phyloP scores from a whole-genome alignment of 805 yeast genomes.

The Cephaloascus fragrans region DNA sequence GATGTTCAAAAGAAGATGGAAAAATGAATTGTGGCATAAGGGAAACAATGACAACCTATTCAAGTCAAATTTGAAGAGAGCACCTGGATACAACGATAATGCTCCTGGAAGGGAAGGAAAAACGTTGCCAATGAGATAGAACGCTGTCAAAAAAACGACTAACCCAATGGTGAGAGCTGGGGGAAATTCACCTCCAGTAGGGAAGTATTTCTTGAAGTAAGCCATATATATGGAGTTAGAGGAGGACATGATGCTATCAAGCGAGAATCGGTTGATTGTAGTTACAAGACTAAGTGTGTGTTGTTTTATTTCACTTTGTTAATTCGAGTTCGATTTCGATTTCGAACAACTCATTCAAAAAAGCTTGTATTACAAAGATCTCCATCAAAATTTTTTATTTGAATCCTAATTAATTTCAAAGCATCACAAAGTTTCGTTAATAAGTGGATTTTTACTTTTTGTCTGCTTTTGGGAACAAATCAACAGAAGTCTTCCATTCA shows the following conservation, averaged over 20 bases:
- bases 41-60: slow-evolving; percentile 63
- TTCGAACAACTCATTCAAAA: too few relatives aligned
- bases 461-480: too few relatives aligned
- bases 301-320: too few relatives aligned
- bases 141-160: slow-evolving; percentile 37
- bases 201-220: not conserved
- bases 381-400: too few relatives aligned
- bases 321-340: too few relatives aligned
- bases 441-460: too few relatives aligned
- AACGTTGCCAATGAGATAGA: slow-evolving; percentile 25
- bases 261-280: too few relatives aligned
- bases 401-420: too few relatives aligned
- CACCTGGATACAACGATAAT: slow-evolving; percentile 45
- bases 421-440: too few relatives aligned
- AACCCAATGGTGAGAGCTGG: slow-evolving; percentile 62
- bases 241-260: too few relatives aligned
- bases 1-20: slow-evolving; percentile 55
- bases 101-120: slow-evolving; percentile 17
- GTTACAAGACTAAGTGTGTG: too few relatives aligned
- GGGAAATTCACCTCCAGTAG: slow-evolving; percentile 13
- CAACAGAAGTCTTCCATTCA: not conserved
- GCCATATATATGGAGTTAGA: not conserved
- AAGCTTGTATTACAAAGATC: too few relatives aligned
- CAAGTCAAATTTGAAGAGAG: slow-evolving; percentile 38
- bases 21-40: slow-evolving; percentile 48